Conservation (phyloP, 306 rosid species). For the Castanea crenata region DNA sequence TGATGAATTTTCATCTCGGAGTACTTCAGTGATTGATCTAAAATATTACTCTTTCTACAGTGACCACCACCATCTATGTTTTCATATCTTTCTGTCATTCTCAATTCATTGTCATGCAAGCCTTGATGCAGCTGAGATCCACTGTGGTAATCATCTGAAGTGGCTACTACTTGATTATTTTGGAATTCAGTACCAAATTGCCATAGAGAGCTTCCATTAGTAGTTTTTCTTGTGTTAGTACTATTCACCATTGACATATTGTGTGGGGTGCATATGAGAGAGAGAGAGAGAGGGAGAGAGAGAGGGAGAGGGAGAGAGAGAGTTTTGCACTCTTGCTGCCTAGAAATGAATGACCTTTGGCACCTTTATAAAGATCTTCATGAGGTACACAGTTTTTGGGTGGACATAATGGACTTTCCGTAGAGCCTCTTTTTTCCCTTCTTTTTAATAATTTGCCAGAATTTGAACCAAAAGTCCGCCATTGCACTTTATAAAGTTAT, state of each 20-base stretch:
- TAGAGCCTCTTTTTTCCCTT: background rate
- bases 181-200: background rate
- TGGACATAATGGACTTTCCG: too few species aligned
- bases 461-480: constrained; percentile 27
- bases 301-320: background rate
- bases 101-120: constrained; percentile 4
- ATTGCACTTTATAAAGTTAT: background rate
- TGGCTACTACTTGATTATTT: background rate
- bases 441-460: background rate
- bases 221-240: background rate
- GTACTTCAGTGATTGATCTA: background rate
- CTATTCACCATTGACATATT: background rate
- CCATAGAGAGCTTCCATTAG: background rate
- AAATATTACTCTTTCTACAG: background rate
- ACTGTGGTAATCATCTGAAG: background rate
- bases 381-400: background rate
- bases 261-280: background rate
- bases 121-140: constrained; percentile 9
- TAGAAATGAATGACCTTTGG: background rate
- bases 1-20: background rate
- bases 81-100: background rate
- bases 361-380: background rate
- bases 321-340: background rate
- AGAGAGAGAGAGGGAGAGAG: background rate
- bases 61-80: background rate